Evolutionary conservation across 1,284 basidiomycete genomes (phyloP), one percentile per base, ranked within the genome.

Genomic region (Ustilago tritici): DNA sequence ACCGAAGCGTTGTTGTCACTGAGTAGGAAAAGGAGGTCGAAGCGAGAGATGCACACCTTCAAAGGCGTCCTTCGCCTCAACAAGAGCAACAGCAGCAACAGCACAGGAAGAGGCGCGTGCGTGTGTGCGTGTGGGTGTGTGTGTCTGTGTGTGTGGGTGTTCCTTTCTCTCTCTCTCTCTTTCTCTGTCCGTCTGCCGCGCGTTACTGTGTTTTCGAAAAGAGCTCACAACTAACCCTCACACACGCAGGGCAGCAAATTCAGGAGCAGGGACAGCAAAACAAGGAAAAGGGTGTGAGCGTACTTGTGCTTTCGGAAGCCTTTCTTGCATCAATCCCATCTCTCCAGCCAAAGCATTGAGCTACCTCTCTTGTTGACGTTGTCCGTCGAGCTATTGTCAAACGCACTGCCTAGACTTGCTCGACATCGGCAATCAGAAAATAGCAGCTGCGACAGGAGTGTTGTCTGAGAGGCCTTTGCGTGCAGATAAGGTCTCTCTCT

Each of bases 1-100:
- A 52, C 49, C 19, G 46, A 36, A 64, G 55, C 62, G 62, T 55
- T 64, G 55, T 56, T 57, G 47, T 55, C 36, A 50, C 12, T 19
- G 12, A 34, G n/a, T 6, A 41, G 4, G 23, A 38, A 28, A 34
- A 8, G 41, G 46, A 49, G 14, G 46, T 14, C 8, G 49, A 50
- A 32, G 49, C 23, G 49, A 50, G 38, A 40, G 28, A 23, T 49
- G 46, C 19, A 49, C 19, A 38, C 38, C 43, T 19, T 46, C 31
- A 56, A 56, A 56, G 55, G 55, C 23, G 55, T 28, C 32, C 12
- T 36, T 57, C 56, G 56, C 55, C 55, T 56, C 36, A 56, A 38
- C 55, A 28, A 28, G 23, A 28, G 23, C 23, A 28, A 28, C 23
- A 28, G 23, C 23, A 28, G 23, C 23, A 28, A 28, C 23, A 28